Base-by-base conservation (phyloP, 148 eudicot genomes). In the Simmondsia chinensis region DNA sequence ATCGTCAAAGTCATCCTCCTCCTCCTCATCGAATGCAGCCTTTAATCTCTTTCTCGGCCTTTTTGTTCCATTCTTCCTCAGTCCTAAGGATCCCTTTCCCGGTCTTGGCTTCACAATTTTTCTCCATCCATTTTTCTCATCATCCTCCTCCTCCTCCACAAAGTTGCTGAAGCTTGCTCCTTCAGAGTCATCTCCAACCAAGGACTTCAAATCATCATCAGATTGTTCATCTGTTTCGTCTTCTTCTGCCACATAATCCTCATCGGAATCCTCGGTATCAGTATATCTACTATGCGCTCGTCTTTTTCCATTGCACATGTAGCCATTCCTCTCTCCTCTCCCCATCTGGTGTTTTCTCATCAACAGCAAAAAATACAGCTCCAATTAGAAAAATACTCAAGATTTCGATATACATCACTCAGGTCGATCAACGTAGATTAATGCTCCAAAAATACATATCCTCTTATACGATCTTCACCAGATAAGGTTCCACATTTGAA, bases 181-280 rank as follows among this genome's bases (percentile, higher is more conserved):
- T 48, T 74, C 95, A 28, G 76, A 78, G 47, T 63, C 84, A 63
- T 89, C 87, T 51, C 64, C 88, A 51, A 59, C 78, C 39, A 84
- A 71, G 18, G 84, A 77, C 33, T 61, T 75, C 56, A 63, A 46
- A 33, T 85, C 95, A 33, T 85, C 95, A 44, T 85, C 97, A 27
- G 95, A 85, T 42, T 73, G 82, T 20, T 66, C 65, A 46, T 62
- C 73, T 43, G 58, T 61, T 53, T 76, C 88, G 43, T 79, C 97
- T 43, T 50, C 81, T 57, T 68, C 83, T 14, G 84, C 71, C 30
- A 50, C 66, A 25, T 86, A 91, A 58, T 91, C 99, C 61, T 91
- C 99, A 65, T 91, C 99, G 0, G 99, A 91, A 51, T 75, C 88
- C 59, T 82, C 97, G 2, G 94, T 85, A 29, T 64, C 80, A 46